A percentile compares a stretch with the other conserved stretches of the same genome.
Conservation (phyloP, 1,284 basidiomycete species). For the Cronartium quercuum region DNA sequence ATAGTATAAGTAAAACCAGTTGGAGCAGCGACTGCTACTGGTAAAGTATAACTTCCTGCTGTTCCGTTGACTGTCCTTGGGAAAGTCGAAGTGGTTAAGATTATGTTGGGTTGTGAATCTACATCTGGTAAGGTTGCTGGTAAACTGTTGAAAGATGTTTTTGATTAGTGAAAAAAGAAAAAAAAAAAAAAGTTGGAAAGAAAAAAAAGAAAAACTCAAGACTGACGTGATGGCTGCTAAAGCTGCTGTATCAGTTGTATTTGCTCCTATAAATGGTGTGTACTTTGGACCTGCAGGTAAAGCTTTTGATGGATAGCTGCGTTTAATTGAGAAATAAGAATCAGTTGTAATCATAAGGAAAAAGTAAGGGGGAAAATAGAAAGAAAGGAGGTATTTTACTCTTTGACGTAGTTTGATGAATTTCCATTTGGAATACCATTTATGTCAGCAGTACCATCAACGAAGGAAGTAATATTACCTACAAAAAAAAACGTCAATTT, state of each 20-base stretch:
- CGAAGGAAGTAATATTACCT: constrained; percentile 44
- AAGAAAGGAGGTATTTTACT: no score
- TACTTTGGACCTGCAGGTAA: constrained; percentile 18
- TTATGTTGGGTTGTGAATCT: constrained; percentile 5
- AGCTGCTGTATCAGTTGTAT: constrained; percentile 5
- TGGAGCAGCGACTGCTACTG: constrained; percentile 13
- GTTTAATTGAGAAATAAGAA: not conserved
- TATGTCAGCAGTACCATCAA: constrained; percentile 43
- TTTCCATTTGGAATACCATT: constrained; percentile 11
- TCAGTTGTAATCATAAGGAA: not conserved
- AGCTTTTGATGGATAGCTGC: constrained; percentile 8
- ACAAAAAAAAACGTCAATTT: not conserved
- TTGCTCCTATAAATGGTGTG: constrained; percentile 21
- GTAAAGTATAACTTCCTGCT: not conserved
- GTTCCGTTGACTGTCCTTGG: constrained; percentile 1
- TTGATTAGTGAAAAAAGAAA: not conserved
- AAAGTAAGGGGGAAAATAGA: no score
- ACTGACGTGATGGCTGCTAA: constrained; percentile 31
- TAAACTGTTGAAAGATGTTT: not conserved
- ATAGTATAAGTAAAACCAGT: constrained; percentile 14
- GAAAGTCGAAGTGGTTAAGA: constrained; percentile 12
- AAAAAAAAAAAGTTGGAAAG: not conserved
- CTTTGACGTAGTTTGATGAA: constrained; percentile 22
- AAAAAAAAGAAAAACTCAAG: no score
- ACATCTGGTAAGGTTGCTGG: constrained; percentile 15